phyloP scores from a whole-genome alignment of 2,329 filamentous ascomycete species.

The Talaromyces atroroseus region DNA sequence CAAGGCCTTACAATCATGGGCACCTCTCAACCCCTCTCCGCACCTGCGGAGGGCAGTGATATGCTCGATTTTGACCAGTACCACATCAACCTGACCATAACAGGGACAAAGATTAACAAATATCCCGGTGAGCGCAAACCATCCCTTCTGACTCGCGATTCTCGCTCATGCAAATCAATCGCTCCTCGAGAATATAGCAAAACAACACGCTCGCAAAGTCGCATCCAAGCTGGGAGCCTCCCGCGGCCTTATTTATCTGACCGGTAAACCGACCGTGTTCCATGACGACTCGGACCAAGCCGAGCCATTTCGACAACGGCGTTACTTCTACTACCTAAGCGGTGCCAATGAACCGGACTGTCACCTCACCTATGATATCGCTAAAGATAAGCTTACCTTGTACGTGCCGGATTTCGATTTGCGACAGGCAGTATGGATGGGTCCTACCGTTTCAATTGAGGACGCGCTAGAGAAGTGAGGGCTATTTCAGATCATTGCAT shows the following conservation, averaged over 20 bases:
- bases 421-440: slow-evolving; percentile 39
- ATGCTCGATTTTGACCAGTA: slow-evolving; percentile 13
- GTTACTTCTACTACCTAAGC: slow-evolving; percentile 59
- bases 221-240: slow-evolving; percentile 38
- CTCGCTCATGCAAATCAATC: neutral
- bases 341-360: slow-evolving; percentile 52
- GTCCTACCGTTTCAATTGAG: slow-evolving; percentile 39
- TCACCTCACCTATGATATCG: slow-evolving; percentile 53
- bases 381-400: slow-evolving; percentile 59
- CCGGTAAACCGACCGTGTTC: slow-evolving; percentile 45
- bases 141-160: neutral
- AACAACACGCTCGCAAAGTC: slow-evolving; percentile 45
- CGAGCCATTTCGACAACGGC: slow-evolving; percentile 52
- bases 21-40: neutral
- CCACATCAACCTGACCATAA: slow-evolving; percentile 26
- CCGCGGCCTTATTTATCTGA: slow-evolving; percentile 53
- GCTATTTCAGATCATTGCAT: neutral
- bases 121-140: slow-evolving; percentile 30
- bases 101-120: slow-evolving; percentile 31
- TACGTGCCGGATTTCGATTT: slow-evolving; percentile 68
- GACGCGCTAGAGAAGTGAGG: slow-evolving; percentile 52
- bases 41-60: neutral
- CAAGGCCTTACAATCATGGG: slow-evolving; percentile 4
- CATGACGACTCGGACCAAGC: slow-evolving; percentile 57
- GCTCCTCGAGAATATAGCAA: slow-evolving; percentile 32